Evolutionary conservation across 1,284 basidiomycete species (phyloP), one percentile per base, ranked within the genome.

Genomic region (Ustilago loliicola): DNA sequence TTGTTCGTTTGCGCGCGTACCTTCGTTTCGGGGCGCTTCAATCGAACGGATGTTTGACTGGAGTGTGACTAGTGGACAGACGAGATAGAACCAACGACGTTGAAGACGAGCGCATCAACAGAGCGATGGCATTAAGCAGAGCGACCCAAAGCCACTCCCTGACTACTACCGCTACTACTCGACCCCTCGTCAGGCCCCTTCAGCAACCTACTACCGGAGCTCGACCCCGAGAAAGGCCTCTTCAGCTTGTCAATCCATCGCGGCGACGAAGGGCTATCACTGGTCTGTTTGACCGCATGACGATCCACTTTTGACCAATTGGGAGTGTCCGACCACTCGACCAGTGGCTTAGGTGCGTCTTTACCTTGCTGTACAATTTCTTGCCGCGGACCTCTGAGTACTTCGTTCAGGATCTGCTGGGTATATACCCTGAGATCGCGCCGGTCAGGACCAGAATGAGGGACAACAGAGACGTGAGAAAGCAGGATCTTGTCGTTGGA

Each of bases 281-380:
- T 10, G 5, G 13, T 13, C 34, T 17, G 15, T 23, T 21, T 45
- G 8, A 34, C 53, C 17, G 17, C 34, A 32, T 51, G 36, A 19
- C 48, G 30, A 2, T 60, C 58, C 3, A n/a, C 32, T 6, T 17
- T 36, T 1, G 40, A 47, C 52, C 61, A 61, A 21, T 42, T 61
- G 27, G 59, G 59, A 6, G 15, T 17, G 3, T 53, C 38, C n/a
- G 50, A 27, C 59, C 59, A 61, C 19, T 61, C 50, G 2, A 61
- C 59, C 15, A 32, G 21, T 9, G 1, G 23, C 23, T 0, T 17
- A 3, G 10, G 4, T 0, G 9, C 2, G 25, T 1, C 23, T 34
- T 53, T 53, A 2, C 13, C 2, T 6, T n/a, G 5, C n/a, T 45
- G 42, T 21, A 21, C 42, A 3, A 21, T 0, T 10, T 21, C 11